Evolutionary conservation across 805 yeast genomes (phyloP).

Genomic region (Saccharomycopsis fermentans): DNA sequence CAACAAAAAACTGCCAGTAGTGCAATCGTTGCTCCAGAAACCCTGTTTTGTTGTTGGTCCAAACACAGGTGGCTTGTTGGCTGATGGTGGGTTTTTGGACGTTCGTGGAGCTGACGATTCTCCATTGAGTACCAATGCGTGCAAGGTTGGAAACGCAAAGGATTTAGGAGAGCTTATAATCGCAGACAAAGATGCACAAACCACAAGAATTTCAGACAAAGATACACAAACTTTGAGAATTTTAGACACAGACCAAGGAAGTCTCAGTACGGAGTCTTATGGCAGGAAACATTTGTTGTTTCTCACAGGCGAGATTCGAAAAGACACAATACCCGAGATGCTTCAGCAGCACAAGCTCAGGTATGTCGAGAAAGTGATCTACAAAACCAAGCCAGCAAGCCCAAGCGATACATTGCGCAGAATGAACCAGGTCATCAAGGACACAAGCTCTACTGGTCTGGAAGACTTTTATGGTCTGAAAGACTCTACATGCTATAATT

Average conservation of each 20-base stretch:
- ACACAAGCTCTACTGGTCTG: neutral
- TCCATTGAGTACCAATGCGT: neutral
- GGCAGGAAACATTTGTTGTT: constrained; percentile 40
- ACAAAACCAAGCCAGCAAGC: constrained; percentile 43
- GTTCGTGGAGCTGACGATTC: constrained; percentile 55
- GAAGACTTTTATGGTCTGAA: neutral
- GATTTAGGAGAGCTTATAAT: neutral
- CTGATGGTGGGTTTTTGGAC: constrained; percentile 51
- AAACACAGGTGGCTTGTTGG: constrained; percentile 57
- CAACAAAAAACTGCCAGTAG: neutral
- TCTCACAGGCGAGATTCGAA: constrained; percentile 78
- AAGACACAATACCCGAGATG: constrained; percentile 67
- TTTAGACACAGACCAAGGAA: constrained; percentile 23
- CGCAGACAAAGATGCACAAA: constrained; percentile 72
- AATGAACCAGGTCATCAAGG: neutral
- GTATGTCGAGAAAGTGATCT: constrained; percentile 54
- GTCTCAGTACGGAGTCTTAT: constrained; percentile 10
- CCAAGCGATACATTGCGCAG: neutral
- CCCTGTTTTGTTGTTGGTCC: constrained; percentile 87
- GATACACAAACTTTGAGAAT: constrained; percentile 61
- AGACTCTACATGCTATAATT: constrained; percentile 21
- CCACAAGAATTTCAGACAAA: constrained; percentile 74
- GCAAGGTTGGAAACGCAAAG: neutral
- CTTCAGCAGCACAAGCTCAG: constrained; percentile 34
- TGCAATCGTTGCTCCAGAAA: constrained; percentile 26